These are phyloP conservation scores for Tylopilus subfusipes DNA, from an alignment of 768 basidiomycete genomes.

Conservation along the genomic window DNA sequence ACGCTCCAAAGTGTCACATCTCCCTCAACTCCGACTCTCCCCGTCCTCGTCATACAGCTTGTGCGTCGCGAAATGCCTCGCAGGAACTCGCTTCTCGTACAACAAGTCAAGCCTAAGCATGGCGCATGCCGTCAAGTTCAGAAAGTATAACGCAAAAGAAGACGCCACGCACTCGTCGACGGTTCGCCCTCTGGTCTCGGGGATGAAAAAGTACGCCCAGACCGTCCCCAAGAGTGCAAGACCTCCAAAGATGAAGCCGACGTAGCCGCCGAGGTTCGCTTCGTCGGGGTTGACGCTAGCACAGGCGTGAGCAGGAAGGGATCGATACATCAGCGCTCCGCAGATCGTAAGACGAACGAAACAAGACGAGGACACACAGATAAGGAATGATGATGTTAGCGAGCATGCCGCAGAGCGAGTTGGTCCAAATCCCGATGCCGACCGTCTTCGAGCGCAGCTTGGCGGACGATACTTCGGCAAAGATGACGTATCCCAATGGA, in stretches of 20 bases:
- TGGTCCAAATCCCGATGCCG: constrained; percentile 25
- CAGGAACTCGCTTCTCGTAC: constrained; percentile 29
- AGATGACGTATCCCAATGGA: constrained; percentile 27
- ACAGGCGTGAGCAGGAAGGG: neutral
- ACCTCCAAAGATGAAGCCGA: constrained; percentile 29
- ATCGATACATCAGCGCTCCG: neutral
- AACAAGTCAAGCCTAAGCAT: constrained; percentile 27
- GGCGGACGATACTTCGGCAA: constrained; percentile 28
- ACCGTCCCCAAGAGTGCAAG: constrained; percentile 18
- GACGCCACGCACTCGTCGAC: constrained; percentile 25
- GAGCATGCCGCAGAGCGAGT: constrained; percentile 25
- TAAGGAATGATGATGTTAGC: constrained; percentile 27
- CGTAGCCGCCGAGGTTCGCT: constrained; percentile 27
- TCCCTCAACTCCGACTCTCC: neutral
- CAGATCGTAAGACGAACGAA: neutral
- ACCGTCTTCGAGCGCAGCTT: constrained; percentile 31
- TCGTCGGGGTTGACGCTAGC: constrained; percentile 27
- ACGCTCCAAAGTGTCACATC: neutral
- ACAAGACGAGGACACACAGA: constrained; percentile 15
- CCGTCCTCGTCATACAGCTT: constrained; percentile 8
- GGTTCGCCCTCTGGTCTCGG: constrained; percentile 27
- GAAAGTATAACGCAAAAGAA: neutral
- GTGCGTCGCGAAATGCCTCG: constrained; percentile 24
- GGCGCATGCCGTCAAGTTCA: neutral
- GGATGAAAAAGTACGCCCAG: constrained; percentile 29